A percentile compares a stretch with the other conserved stretches of the same genome.
phyloP scores from a whole-genome alignment of 345 rosid species.

The Eucalyptus leucophloia region DNA sequence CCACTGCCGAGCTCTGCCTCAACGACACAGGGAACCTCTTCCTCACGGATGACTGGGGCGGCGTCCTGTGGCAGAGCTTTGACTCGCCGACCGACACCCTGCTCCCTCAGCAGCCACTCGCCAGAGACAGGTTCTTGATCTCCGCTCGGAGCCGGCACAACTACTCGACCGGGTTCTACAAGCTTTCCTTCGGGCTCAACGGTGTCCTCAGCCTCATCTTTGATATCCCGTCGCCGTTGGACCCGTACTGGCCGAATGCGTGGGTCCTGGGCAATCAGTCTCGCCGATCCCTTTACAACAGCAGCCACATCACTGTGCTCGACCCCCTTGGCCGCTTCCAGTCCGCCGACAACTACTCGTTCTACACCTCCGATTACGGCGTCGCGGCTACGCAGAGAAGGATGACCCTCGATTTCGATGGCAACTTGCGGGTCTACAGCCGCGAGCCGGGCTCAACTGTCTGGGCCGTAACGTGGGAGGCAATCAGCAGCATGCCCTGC shows the following conservation, averaged over 20 bases:
- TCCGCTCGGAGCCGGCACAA: conserved; percentile 11
- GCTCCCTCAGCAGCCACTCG: conserved; percentile 16
- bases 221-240: neutral
- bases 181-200: neutral
- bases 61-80: conserved; percentile 13
- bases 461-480: conserved; percentile 21
- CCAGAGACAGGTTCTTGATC: neutral
- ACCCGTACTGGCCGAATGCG: conserved; percentile 7
- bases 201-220: conserved; percentile 2
- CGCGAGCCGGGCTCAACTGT: neutral
- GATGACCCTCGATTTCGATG: conserved; percentile 23
- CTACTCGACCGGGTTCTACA: conserved; percentile 9
- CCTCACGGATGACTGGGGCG: neutral
- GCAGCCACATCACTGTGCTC: too few relatives aligned
- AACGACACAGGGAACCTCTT: conserved; percentile 8
- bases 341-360: conserved; percentile 1
- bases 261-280: neutral
- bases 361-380: conserved; percentile 9
- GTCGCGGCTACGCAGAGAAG: neutral
- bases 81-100: conserved; percentile 23
- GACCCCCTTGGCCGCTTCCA: conserved; percentile 5
- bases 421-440: conserved; percentile 20
- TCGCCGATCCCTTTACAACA: too few relatives aligned
- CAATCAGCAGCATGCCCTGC: neutral
- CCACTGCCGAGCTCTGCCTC: neutral